A percentile compares a stretch with the other conserved stretches of the same genome.
Evolutionary conservation across 352 stramenopile genomes (phyloP).

Genomic region (Pythium scleroteichum): DNA sequence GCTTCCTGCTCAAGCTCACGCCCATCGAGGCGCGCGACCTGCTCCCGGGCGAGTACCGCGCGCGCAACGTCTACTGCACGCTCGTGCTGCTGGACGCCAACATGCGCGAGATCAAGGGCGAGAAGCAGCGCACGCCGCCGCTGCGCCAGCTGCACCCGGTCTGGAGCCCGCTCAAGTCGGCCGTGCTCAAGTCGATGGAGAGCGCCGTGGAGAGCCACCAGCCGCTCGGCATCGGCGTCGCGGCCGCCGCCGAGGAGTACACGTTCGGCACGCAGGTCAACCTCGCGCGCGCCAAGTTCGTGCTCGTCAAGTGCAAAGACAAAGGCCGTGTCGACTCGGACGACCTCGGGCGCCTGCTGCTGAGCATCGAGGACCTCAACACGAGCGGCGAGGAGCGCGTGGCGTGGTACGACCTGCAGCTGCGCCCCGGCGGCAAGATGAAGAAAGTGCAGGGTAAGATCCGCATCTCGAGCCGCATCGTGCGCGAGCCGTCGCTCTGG

Average conservation of each 20-base stretch:
- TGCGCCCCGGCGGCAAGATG: constrained; percentile 80
- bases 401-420: constrained; percentile 85
- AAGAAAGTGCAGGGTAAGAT: constrained; percentile 86
- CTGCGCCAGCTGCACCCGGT: constrained; percentile 63
- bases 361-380: constrained; percentile 84
- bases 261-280: constrained; percentile 85
- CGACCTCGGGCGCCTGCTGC: constrained; percentile 72
- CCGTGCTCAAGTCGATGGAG: constrained; percentile 79
- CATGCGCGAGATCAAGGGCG: constrained; percentile 85
- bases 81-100: constrained; percentile 82
- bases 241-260: constrained; percentile 81
- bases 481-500: constrained; percentile 79
- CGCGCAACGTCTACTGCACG: constrained; percentile 81
- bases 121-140: constrained; percentile 83
- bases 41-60: constrained; percentile 57
- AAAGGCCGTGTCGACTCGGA: constrained; percentile 84
- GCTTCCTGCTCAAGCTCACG: constrained; percentile 84
- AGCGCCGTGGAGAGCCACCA: constrained; percentile 79
- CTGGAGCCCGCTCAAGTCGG: constrained; percentile 82
- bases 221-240: constrained; percentile 81
- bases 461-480: constrained; percentile 81
- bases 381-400: constrained; percentile 80
- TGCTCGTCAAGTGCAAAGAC: constrained; percentile 89
- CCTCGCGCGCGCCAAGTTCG: constrained; percentile 71
- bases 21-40: constrained; percentile 80